These are phyloP conservation scores for Myxozyma neglecta DNA, from an alignment of 805 yeast genomes.

Conservation along the genomic window DNA sequence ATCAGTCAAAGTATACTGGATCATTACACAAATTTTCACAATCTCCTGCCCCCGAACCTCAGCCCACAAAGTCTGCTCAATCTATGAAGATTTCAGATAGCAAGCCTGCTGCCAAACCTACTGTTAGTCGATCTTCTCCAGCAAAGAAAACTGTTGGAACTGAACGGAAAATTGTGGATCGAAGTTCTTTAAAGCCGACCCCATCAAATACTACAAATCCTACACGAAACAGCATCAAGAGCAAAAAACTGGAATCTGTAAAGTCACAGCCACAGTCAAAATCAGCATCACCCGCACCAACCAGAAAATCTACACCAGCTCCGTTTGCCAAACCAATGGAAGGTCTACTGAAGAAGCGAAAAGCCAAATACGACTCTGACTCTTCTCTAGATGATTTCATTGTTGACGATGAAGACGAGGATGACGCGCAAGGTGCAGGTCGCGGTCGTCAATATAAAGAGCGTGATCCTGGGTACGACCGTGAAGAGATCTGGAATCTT, in stretches of 20 bases:
- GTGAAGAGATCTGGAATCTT: constrained; percentile 88
- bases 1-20: not conserved
- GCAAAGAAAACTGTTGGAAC: not conserved
- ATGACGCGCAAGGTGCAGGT: constrained; percentile 22
- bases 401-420: constrained; percentile 55
- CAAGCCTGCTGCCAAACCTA: not conserved
- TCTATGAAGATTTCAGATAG: not conserved
- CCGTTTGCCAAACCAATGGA: constrained; percentile 38
- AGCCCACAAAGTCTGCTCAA: not conserved
- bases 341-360: constrained; percentile 48
- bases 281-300: not conserved
- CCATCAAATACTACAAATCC: not conserved
- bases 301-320: constrained; percentile 45
- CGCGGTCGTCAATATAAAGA: not conserved
- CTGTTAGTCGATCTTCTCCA: not conserved
- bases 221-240: not conserved
- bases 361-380: constrained; percentile 34
- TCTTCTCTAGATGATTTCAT: constrained; percentile 53
- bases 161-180: not conserved
- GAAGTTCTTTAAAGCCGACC: not conserved
- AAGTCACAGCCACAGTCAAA: not conserved
- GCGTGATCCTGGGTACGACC: constrained; percentile 57
- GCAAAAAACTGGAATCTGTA: not conserved
- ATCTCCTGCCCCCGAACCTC: not conserved
- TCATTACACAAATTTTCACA: not conserved